Base-by-base conservation (phyloP, 345 rosid species). In the Gossypium raimondii region DNA sequence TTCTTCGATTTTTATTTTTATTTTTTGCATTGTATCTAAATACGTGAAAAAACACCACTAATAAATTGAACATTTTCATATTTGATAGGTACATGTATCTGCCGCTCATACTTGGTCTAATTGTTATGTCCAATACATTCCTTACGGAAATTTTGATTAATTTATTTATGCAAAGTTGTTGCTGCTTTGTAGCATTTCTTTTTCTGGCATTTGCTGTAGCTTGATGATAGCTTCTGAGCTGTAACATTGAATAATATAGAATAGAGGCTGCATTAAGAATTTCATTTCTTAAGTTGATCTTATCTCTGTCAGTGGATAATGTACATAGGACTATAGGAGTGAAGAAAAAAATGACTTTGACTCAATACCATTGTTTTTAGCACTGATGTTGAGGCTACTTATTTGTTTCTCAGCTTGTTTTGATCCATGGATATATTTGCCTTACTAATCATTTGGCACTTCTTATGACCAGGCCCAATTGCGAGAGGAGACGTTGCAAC, bases 401-500 rank as follows among this genome's bases (percentile, higher is more conserved):
- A 16, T 18, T 67, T 47, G 16, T 16, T 50, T 67, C 72, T 25
- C 24, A 6, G 50, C 4, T 4, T 45, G 24, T 38, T n/a, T 50
- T 41, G 47, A 22, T 50, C 5, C 12, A 11, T 72, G 79, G 20
- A 48, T 68, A 61, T 57, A 17, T 10, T 57, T 78, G 17, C 51
- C 24, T n/a, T 63, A 69, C 51, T 72, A 77, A 77, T 48, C 11
- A 12, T 59, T 48, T 74, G 61, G 9, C n/a, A 29, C 29, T 75
- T 78, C n/a, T 52, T 82, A 67, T 65, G 47, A 66, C 51, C 86
- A 86, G 92, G 84, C 86, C 24, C 98, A 93, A 76, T 73, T 89
- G 87, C 88, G 99, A 84, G 91, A 95, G 85, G 84, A 84, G 82
- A 88, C 90, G 0, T 50, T 91, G 62, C 81, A 48, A 68, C 91